Evolutionary conservation across 345 rosid genomes (phyloP).

Genomic region (Populus pruinosa): DNA sequence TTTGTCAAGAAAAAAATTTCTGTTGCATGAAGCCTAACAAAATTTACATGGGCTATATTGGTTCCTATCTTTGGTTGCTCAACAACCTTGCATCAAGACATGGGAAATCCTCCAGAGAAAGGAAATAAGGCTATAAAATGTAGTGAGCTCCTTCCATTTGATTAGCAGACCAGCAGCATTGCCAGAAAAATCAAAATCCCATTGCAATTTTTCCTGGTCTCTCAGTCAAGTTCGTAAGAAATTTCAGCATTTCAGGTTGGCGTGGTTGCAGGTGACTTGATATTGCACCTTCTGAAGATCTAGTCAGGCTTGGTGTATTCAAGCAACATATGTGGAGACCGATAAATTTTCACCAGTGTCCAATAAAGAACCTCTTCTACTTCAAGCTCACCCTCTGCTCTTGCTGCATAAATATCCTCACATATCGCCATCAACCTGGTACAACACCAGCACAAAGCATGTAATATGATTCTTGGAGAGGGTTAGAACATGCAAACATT

Average conservation of each 20-base stretch:
- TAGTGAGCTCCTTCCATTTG: not conserved
- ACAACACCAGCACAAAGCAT: not conserved
- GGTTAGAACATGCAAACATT: not conserved
- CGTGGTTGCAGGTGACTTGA: not conserved
- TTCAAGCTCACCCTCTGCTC: slow-evolving; percentile 50
- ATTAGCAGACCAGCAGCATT: not conserved
- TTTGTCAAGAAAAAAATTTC: not conserved
- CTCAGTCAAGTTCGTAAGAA: not conserved
- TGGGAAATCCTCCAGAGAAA: not conserved
- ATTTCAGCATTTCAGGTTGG: not conserved
- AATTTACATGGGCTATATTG: no score
- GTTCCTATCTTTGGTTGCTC: not conserved
- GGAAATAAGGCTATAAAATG: not conserved
- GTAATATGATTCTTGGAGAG: not conserved
- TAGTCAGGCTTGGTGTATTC: slow-evolving; percentile 42
- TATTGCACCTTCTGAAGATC: no score
- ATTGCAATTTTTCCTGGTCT: not conserved
- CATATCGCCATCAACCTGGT: slow-evolving; percentile 46
- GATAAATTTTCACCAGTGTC: slow-evolving; percentile 43
- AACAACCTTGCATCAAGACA: not conserved
- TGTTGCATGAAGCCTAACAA: no score
- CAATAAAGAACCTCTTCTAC: slow-evolving; percentile 51
- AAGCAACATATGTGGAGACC: slow-evolving; percentile 47
- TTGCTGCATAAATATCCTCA: slow-evolving; percentile 48
- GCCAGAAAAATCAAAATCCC: not conserved